Percentiles rank a stretch among this genome's conserved stretches.
phyloP scores from a whole-genome alignment of 2,329 filamentous ascomycete species.

The Apiospora hydei region DNA sequence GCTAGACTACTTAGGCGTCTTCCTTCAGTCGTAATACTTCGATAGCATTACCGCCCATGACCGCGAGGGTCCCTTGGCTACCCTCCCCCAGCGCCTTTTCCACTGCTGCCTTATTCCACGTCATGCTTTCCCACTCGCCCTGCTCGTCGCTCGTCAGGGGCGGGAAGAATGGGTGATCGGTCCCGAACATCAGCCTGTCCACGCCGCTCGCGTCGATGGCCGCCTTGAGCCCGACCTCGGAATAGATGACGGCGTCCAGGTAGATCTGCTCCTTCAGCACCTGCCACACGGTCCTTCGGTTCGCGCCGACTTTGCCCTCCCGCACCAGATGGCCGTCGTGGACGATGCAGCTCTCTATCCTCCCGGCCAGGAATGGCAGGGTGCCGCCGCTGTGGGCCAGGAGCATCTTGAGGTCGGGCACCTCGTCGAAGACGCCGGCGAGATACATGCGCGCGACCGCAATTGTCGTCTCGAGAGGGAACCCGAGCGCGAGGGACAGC shows the following conservation, averaged over 20 bases:
- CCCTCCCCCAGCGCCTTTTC: slow-evolving; percentile 40
- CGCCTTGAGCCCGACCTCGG: slow-evolving; percentile 74
- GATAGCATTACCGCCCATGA: slow-evolving; percentile 44
- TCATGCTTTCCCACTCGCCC: slow-evolving; percentile 75
- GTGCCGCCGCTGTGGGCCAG: slow-evolving; percentile 90
- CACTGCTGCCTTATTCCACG: slow-evolving; percentile 54
- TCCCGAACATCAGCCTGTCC: slow-evolving; percentile 81
- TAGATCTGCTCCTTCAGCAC: slow-evolving; percentile 77
- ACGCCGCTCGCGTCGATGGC: slow-evolving; percentile 72
- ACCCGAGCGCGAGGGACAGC: slow-evolving; percentile 83
- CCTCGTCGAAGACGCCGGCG: slow-evolving; percentile 83
- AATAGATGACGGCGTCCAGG: slow-evolving; percentile 87
- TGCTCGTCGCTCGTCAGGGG: slow-evolving; percentile 69
- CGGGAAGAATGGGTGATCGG: slow-evolving; percentile 87
- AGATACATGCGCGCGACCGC: slow-evolving; percentile 87
- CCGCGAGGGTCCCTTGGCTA: slow-evolving; percentile 36
- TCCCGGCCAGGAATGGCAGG: slow-evolving; percentile 84
- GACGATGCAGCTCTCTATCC: slow-evolving; percentile 85
- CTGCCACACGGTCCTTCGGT: slow-evolving; percentile 61
- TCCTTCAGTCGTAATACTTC: slow-evolving; percentile 38
- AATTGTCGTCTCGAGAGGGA: slow-evolving; percentile 92
- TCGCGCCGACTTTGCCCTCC: slow-evolving; percentile 61
- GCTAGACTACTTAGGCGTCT: slow-evolving; percentile 28
- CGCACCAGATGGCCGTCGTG: slow-evolving; percentile 80
- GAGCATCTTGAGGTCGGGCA: slow-evolving; percentile 73